These are phyloP conservation scores for Yarrowia alimentaria DNA, from an alignment of 805 yeast species.

Conservation along the genomic window DNA sequence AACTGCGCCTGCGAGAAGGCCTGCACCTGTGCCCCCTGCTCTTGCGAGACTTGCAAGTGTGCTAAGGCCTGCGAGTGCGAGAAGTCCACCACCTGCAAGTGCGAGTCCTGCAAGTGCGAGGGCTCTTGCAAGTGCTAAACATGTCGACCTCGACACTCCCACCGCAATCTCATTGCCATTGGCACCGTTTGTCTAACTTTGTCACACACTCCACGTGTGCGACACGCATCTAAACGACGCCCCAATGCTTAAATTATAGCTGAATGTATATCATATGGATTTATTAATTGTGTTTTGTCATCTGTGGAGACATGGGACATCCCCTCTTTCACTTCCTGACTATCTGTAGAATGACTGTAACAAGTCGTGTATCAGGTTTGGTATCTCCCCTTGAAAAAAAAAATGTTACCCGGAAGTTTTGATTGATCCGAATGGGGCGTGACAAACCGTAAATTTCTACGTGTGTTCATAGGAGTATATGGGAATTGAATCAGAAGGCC, in stretches of 20 bases:
- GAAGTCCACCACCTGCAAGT: constrained; percentile 23
- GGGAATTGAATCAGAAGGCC: too few species aligned
- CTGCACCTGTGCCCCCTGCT: constrained; percentile 21
- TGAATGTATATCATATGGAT: too few species aligned
- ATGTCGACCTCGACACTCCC: not conserved
- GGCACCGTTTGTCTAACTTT: too few species aligned
- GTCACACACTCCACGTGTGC: too few species aligned
- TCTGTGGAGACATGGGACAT: not conserved
- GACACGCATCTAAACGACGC: not conserved
- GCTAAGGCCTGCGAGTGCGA: constrained; percentile 26
- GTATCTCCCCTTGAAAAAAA: too few species aligned
- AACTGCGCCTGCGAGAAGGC: constrained; percentile 22
- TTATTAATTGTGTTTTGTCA: too few species aligned
- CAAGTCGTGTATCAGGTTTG: too few species aligned
- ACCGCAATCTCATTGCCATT: not conserved
- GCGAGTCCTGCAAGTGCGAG: constrained; percentile 27
- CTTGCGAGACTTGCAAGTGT: constrained; percentile 18
- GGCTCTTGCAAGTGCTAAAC: constrained; percentile 26
- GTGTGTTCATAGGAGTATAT: too few species aligned
- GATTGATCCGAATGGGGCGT: too few species aligned
- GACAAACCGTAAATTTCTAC: too few species aligned
- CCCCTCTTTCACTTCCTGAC: not conserved
- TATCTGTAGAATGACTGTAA: too few species aligned
- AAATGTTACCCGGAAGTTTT: too few species aligned
- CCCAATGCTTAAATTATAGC: not conserved